Evolutionary conservation across 2,329 filamentous ascomycete species (phyloP).

Genomic region (Penicillium vulpinum): DNA sequence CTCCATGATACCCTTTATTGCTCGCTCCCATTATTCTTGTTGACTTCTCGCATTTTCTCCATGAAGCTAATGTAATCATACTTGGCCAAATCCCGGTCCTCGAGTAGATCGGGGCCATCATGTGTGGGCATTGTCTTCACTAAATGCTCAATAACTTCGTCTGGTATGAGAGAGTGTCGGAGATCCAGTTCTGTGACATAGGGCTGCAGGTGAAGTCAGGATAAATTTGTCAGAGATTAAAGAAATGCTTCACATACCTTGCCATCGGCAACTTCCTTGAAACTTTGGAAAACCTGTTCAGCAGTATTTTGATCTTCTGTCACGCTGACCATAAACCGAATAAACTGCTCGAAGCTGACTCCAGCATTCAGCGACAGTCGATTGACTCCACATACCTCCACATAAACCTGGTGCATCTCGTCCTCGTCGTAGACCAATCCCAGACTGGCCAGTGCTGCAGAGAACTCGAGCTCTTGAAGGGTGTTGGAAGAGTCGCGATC

Average conservation of each 20-base stretch:
- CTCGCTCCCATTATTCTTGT: slow-evolving; percentile 30
- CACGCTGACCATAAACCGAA: slow-evolving; percentile 98
- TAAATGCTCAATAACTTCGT: slow-evolving; percentile 94
- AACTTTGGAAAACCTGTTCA: slow-evolving; percentile 97
- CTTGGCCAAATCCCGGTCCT: slow-evolving; percentile 80
- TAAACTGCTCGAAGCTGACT: slow-evolving; percentile 98
- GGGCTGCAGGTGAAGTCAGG: slow-evolving; percentile 51
- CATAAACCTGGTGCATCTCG: slow-evolving; percentile 96
- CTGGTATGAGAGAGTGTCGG: slow-evolving; percentile 88
- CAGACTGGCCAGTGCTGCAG: slow-evolving; percentile 88
- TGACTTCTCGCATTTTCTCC: slow-evolving; percentile 71
- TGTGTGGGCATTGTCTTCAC: slow-evolving; percentile 83
- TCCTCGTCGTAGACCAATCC: slow-evolving; percentile 95
- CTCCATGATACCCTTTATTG: slow-evolving; percentile 19
- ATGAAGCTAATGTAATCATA: slow-evolving; percentile 98
- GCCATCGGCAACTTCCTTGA: slow-evolving; percentile 94
- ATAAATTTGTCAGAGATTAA: not conserved
- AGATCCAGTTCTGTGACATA: slow-evolving; percentile 98
- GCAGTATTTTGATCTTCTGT: slow-evolving; percentile 99
- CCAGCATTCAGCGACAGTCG: slow-evolving; percentile 61
- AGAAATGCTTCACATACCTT: slow-evolving; percentile 57
- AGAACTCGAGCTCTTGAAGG: slow-evolving; percentile 91
- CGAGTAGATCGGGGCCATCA: slow-evolving; percentile 78
- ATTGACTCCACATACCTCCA: slow-evolving; percentile 69
- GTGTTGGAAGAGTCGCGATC: slow-evolving; percentile 90